Evolutionary conservation across 2,329 filamentous ascomycete genomes (phyloP), one percentile per base, ranked within the genome.

Genomic region (Aspergillus amoenus): DNA sequence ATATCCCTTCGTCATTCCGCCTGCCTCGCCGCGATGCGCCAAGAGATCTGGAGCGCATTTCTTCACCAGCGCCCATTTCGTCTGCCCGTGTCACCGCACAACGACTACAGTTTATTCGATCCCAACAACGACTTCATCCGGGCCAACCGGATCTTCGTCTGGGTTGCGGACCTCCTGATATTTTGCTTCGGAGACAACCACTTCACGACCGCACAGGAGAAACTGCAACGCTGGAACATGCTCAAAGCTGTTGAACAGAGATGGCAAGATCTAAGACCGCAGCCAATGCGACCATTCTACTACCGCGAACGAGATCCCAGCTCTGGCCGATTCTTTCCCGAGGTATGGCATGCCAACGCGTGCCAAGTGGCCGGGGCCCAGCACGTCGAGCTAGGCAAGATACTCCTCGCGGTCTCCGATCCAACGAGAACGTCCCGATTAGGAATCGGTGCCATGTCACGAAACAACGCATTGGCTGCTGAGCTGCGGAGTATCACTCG

Each of bases 131-230:
- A 86, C 59, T 80, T 79, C 57, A 76, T 76, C 0, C 86, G 84
- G 84, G 81, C 84, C 2, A 86, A 87, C 67, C 78, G 83, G 6
- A 82, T 84, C 17, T 78, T 88, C 0, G 78, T 85, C 2, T 82
- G 85, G 64, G 83, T 83, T 52, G 84, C 84, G 15, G 83, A 86
- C 58, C 81, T 87, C 1, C 71, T 88, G n/a, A 83, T 85, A 56
- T 86, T 82, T 62, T 87, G 84, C 65, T 88, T 87, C 64, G 58
- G 72, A 57, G 56, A 70, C 51, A 40, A 15, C 37, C 37, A 17
- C 37, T 40, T 17, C 13, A 9, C 37, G 8, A 40, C 37, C 3
- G 27, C 37, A 9, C 37, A 40, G 37, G 37, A 40, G 6, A 40
- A 17, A 17, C 13, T n/a, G 5, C 37, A n/a, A 8, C 37, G 37